These are phyloP conservation scores for Acorus gramineus DNA, from an alignment of 106 monocot species.

Conservation along the genomic window DNA sequence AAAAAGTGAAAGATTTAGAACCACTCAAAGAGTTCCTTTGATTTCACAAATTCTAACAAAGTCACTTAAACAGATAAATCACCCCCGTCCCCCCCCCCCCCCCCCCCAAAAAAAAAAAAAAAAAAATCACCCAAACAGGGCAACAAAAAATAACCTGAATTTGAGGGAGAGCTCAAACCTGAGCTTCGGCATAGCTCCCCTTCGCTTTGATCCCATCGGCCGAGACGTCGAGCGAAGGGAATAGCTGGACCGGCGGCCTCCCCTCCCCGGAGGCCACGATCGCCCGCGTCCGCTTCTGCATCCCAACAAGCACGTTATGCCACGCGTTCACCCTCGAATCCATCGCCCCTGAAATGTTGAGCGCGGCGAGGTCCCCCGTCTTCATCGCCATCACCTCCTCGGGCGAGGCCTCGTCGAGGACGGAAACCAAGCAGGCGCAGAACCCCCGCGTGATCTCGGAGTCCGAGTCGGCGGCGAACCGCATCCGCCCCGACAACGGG, in stretches of 20 bases:
- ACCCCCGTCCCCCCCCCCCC: too few species aligned
- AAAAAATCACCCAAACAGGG: background rate
- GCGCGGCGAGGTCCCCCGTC: constrained; percentile 55
- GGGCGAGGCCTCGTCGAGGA: constrained; percentile 60
- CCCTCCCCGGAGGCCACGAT: constrained; percentile 55
- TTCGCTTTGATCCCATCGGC: constrained; percentile 46
- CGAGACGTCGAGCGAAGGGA: constrained; percentile 68
- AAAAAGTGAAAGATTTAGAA: too few species aligned
- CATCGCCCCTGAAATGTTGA: constrained; percentile 43
- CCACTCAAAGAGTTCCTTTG: too few species aligned
- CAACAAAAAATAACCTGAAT: background rate
- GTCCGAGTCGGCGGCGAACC: constrained; percentile 76
- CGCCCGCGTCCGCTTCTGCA: constrained; percentile 87
- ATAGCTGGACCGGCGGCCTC: constrained; percentile 31
- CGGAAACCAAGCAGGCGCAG: constrained; percentile 66
- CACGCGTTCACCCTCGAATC: constrained; percentile 79
- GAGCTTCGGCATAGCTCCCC: constrained; percentile 93
- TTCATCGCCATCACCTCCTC: constrained; percentile 66
- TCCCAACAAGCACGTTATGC: constrained; percentile 79
- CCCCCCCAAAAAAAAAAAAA: too few species aligned
- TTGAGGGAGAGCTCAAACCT: constrained; percentile 29
- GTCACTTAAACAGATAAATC: too few species aligned
- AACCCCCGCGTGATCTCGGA: constrained; percentile 92
- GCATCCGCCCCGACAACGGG: constrained; percentile 30
- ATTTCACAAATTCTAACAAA: too few species aligned